Percentiles rank a stretch among this genome's conserved stretches.
Evolutionary conservation across 768 basidiomycete species (phyloP).

Genomic region (Kwoniella pini): DNA sequence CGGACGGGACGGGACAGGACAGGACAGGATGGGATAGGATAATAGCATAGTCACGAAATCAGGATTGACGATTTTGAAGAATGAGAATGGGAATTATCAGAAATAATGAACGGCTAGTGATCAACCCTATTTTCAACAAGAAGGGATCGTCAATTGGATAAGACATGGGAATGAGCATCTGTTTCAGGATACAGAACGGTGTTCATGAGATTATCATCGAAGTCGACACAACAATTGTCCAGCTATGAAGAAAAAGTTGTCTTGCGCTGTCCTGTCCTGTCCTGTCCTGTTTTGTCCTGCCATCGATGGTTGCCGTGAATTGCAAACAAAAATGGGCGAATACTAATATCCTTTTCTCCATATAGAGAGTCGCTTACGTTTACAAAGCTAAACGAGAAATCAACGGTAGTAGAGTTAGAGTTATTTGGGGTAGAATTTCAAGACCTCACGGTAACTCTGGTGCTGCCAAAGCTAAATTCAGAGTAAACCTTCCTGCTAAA

Average conservation of each 20-base stretch:
- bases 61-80: not conserved
- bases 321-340: not conserved
- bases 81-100: not conserved
- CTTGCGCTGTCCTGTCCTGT: conserved; percentile 7
- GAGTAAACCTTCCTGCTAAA: conserved; percentile 88
- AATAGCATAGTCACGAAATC: not conserved
- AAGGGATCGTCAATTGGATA: no score
- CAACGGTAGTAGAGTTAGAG: conserved; percentile 90
- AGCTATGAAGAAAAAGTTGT: no score
- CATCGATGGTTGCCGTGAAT: not conserved
- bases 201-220: no score
- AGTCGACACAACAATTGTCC: no score
- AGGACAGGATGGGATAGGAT: not conserved
- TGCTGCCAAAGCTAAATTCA: conserved; percentile 96
- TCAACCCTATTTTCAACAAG: no score
- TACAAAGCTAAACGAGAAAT: conserved; percentile 96
- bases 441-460: conserved; percentile 92
- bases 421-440: conserved; percentile 97
- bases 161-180: no score
- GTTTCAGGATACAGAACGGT: no score
- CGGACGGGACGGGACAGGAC: not conserved
- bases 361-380: conserved; percentile 95
- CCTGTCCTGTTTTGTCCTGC: not conserved
- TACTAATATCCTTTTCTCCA: not conserved
- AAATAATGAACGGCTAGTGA: no score